Evolutionary conservation across 2,329 filamentous ascomycete genomes (phyloP).

Genomic region (Penicillium sp.): DNA sequence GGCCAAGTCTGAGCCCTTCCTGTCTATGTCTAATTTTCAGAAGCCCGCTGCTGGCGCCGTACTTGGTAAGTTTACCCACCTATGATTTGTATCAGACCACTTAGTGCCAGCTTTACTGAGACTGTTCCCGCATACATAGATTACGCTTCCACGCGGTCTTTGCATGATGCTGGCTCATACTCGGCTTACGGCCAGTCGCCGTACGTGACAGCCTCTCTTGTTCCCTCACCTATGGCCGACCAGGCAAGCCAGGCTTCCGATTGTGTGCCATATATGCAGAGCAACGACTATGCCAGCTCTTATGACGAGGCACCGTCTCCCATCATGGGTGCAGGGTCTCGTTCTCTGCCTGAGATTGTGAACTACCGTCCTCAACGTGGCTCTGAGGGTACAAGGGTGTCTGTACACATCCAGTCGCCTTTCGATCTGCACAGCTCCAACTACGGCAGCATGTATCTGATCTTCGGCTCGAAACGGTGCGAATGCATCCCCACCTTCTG

Average conservation of each 20-base stretch:
- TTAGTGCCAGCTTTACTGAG: slow-evolving; percentile 20
- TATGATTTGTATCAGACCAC: neutral
- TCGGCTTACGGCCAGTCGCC: slow-evolving; percentile 43
- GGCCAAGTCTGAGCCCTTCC: slow-evolving; percentile 63
- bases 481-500: slow-evolving; percentile 67
- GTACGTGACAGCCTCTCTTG: slow-evolving; percentile 44
- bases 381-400: slow-evolving; percentile 69
- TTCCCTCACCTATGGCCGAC: slow-evolving; percentile 46
- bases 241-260: slow-evolving; percentile 47
- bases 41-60: slow-evolving; percentile 77
- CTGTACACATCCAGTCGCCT: slow-evolving; percentile 73
- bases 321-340: slow-evolving; percentile 67
- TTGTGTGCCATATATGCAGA: slow-evolving; percentile 44
- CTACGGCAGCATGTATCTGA: slow-evolving; percentile 62
- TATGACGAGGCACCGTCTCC: slow-evolving; percentile 68
- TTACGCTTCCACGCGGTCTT: slow-evolving; percentile 42
- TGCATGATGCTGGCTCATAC: slow-evolving; percentile 48
- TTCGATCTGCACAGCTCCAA: slow-evolving; percentile 71
- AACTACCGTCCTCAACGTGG: slow-evolving; percentile 74
- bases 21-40: slow-evolving; percentile 81
- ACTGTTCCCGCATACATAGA: slow-evolving; percentile 28
- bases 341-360: slow-evolving; percentile 66
- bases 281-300: slow-evolving; percentile 47
- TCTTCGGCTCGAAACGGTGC: slow-evolving; percentile 79
- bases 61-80: slow-evolving; percentile 69